Conservation (phyloP, 1,284 basidiomycete species). For the Rugiboletus extremiorientalis region DNA sequence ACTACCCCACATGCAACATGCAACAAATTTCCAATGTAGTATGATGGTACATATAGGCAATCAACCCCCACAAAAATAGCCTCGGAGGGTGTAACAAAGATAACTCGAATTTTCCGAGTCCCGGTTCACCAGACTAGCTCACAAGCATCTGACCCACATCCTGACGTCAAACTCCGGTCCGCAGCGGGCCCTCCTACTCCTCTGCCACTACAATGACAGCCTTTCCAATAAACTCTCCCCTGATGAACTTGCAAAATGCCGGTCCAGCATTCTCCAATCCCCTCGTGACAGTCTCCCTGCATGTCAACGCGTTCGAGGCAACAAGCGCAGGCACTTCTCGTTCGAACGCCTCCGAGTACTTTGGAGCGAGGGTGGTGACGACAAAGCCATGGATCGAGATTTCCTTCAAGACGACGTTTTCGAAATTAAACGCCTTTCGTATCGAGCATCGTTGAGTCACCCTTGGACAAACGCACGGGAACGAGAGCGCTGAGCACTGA, state of each 20-base stretch:
- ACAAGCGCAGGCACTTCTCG: slow-evolving; percentile 7
- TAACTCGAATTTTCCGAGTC: too few relatives aligned
- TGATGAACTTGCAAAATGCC: slow-evolving; percentile 9
- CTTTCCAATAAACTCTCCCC: slow-evolving; percentile 12
- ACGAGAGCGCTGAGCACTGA: slow-evolving; percentile 7
- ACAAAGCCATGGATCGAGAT: slow-evolving; percentile 11
- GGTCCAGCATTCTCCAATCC: slow-evolving; percentile 17
- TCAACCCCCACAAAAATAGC: too few relatives aligned
- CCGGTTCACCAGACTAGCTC: too few relatives aligned
- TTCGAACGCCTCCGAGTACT: slow-evolving; percentile 12
- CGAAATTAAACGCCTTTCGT: slow-evolving; percentile 11
- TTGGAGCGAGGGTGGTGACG: background rate
- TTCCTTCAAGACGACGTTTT: slow-evolving; percentile 5
- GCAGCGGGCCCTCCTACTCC: too few relatives aligned
- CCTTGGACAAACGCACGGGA: background rate
- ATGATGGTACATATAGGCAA: too few relatives aligned
- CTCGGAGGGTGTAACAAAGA: too few relatives aligned
- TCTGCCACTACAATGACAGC: slow-evolving; percentile 14
- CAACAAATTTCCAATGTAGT: too few relatives aligned
- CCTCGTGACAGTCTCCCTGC: slow-evolving; percentile 10
- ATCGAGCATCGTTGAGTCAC: background rate
- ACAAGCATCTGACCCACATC: too few relatives aligned
- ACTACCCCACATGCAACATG: too few relatives aligned
- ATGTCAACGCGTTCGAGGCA: slow-evolving; percentile 10
- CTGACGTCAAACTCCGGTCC: too few relatives aligned